These are phyloP conservation scores for Plicaturopsis crispa DNA, from an alignment of 768 basidiomycete species.

Conservation along the genomic window DNA sequence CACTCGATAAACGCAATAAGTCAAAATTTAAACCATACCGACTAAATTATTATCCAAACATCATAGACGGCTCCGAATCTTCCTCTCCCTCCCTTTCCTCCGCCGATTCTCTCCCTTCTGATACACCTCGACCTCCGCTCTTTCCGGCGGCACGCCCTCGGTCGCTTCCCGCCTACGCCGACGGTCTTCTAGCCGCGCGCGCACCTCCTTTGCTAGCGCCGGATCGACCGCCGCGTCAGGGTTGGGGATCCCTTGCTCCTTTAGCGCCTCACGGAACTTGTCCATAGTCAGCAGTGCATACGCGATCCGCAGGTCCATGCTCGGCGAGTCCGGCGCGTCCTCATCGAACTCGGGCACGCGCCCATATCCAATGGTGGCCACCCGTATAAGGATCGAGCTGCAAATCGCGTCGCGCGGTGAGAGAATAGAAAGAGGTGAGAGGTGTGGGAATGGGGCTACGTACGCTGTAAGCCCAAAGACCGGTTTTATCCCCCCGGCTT, in stretches of 20 bases:
- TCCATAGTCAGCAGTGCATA: slow-evolving; percentile 25
- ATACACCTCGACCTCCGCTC: neutral
- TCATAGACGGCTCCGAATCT: neutral
- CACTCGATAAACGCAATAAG: too few relatives aligned
- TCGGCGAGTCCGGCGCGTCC: slow-evolving; percentile 34
- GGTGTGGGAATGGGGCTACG: slow-evolving; percentile 19
- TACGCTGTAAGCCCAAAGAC: slow-evolving; percentile 85
- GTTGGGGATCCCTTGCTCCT: neutral
- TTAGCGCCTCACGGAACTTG: neutral
- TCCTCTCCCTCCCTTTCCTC: neutral
- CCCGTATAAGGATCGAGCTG: slow-evolving; percentile 45
- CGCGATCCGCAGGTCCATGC: slow-evolving; percentile 32
- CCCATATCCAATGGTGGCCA: slow-evolving; percentile 42
- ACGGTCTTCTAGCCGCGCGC: neutral
- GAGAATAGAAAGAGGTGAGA: neutral
- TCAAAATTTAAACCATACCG: too few relatives aligned
- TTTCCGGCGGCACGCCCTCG: neutral
- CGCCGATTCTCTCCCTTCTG: neutral
- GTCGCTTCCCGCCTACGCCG: neutral
- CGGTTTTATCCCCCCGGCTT: slow-evolving; percentile 81
- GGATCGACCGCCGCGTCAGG: neutral
- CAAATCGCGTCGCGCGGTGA: neutral
- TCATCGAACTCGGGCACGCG: slow-evolving; percentile 37
- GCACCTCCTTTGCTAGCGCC: too few relatives aligned
- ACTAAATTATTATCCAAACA: too few relatives aligned